Percentiles rank a stretch among this genome's conserved stretches.
Evolutionary conservation across 2,329 filamentous ascomycete genomes (phyloP).

Genomic region (Microsporum audouinii): DNA sequence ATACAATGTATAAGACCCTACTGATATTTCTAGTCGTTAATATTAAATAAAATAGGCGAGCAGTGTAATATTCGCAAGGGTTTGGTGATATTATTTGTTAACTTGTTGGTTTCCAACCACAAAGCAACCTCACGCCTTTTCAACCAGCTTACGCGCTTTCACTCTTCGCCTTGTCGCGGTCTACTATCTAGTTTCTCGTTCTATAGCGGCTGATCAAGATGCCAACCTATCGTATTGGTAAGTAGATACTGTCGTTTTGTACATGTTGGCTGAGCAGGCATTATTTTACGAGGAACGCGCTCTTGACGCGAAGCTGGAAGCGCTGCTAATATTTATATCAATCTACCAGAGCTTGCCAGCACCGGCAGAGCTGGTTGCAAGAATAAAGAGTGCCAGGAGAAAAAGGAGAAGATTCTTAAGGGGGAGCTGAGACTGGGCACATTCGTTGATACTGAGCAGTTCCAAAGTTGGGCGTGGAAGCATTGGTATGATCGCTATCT

Average conservation of each 20-base stretch:
- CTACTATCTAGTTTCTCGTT: background rate
- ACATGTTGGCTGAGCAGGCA: background rate
- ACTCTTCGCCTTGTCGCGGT: background rate
- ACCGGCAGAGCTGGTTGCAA: slow-evolving; percentile 65
- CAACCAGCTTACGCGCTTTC: background rate
- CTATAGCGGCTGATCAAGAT: background rate
- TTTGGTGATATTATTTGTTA: background rate
- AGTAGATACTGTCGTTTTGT: background rate
- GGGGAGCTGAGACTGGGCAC: slow-evolving; percentile 66
- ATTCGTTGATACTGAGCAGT: slow-evolving; percentile 52
- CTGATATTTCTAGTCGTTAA: background rate
- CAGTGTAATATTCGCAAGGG: background rate
- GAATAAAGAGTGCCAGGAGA: slow-evolving; percentile 60
- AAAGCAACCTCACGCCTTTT: background rate
- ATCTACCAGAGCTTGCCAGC: slow-evolving; percentile 52
- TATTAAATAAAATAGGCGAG: background rate
- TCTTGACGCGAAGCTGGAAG: background rate
- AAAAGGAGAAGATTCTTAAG: slow-evolving; percentile 59
- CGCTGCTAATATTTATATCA: background rate
- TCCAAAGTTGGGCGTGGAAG: slow-evolving; percentile 62
- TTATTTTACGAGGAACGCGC: background rate
- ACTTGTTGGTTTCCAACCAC: background rate
- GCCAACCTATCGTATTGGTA: slow-evolving; percentile 7
- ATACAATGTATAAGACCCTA: too few relatives aligned
- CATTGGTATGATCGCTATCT: slow-evolving; percentile 56